phyloP scores from a whole-genome alignment of 1,139 yeast genomes.

The Geotrichum histeridarum region DNA sequence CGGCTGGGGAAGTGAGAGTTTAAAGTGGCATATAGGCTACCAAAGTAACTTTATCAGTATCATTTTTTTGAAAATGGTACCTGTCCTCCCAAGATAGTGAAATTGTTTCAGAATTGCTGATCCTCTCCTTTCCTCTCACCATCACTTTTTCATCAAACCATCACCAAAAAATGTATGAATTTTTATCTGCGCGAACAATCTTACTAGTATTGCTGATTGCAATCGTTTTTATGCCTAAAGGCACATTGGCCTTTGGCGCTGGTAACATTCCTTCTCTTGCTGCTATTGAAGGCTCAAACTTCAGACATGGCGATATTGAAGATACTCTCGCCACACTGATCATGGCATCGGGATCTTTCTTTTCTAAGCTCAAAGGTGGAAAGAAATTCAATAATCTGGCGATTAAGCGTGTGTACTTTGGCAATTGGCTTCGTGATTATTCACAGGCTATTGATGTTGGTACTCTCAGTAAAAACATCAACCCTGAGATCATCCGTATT shows the following conservation, averaged over 20 bases:
- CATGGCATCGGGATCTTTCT: conserved; percentile 21
- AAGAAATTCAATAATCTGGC: conserved; percentile 27
- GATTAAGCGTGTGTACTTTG: conserved; percentile 29
- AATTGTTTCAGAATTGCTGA: background rate
- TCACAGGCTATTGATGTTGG: conserved; percentile 32
- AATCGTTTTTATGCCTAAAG: conserved; percentile 14
- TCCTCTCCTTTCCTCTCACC: background rate
- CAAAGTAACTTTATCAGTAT: no score
- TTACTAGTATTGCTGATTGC: conserved; percentile 12
- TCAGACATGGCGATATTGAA: conserved; percentile 31
- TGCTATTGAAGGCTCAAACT: conserved; percentile 26
- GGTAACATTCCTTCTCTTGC: conserved; percentile 30
- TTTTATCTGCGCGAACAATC: background rate
- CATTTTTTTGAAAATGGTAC: no score
- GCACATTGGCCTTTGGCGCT: conserved; percentile 29
- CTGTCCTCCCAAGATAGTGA: no score
- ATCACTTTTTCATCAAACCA: background rate
- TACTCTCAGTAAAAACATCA: conserved; percentile 25
- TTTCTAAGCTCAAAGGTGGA: conserved; percentile 23
- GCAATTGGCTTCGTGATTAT: conserved; percentile 32
- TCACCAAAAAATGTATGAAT: background rate
- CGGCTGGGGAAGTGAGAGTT: no score
- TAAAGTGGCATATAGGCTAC: no score
- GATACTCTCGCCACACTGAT: conserved; percentile 24
- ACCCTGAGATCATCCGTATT: conserved; percentile 24